Evolutionary conservation across 1,284 basidiomycete genomes (phyloP).

Genomic region (Ustilago sp.): DNA sequence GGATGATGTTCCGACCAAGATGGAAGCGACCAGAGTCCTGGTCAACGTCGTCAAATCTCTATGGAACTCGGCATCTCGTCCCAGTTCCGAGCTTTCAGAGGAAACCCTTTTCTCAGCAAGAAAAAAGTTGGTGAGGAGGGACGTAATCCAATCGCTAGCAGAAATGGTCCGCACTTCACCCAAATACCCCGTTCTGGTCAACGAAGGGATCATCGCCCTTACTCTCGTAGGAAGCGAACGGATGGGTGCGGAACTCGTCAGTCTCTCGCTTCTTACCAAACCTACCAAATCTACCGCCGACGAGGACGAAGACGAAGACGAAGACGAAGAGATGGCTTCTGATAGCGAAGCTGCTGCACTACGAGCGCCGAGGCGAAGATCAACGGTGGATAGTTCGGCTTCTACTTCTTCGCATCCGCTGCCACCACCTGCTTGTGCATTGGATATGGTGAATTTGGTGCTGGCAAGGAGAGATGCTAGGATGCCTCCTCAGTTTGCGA

Average conservation of each 20-base stretch:
- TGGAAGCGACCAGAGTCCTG: conserved; percentile 87
- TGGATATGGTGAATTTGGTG: conserved; percentile 60
- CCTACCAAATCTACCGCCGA: conserved; percentile 20
- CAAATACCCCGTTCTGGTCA: conserved; percentile 85
- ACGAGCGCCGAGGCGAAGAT: conserved; percentile 25
- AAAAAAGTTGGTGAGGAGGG: conserved; percentile 28
- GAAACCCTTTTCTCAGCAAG: conserved; percentile 10
- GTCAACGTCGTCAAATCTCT: conserved; percentile 77
- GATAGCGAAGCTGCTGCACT: conserved; percentile 18
- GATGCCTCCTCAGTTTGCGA: conserved; percentile 62
- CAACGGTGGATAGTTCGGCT: conserved; percentile 38
- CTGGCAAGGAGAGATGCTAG: conserved; percentile 57
- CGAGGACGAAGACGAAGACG: conserved; percentile 34
- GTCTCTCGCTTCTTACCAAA: conserved; percentile 43
- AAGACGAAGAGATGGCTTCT: conserved; percentile 27
- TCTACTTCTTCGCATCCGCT: conserved; percentile 44
- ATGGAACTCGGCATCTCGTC: conserved; percentile 44
- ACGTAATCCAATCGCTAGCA: conserved; percentile 73
- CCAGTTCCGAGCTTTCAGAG: not conserved
- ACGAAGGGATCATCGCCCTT: conserved; percentile 87
- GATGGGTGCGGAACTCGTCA: conserved; percentile 75
- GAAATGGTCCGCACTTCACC: conserved; percentile 81
- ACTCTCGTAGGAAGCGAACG: conserved; percentile 79
- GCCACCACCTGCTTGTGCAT: conserved; percentile 41
- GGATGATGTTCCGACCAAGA: conserved; percentile 83